Percentiles rank a stretch among this genome's conserved stretches.
These are phyloP conservation scores for Beauveria rudraprayagi DNA, from an alignment of 2,329 filamentous ascomycete genomes.

Conservation along the genomic window DNA sequence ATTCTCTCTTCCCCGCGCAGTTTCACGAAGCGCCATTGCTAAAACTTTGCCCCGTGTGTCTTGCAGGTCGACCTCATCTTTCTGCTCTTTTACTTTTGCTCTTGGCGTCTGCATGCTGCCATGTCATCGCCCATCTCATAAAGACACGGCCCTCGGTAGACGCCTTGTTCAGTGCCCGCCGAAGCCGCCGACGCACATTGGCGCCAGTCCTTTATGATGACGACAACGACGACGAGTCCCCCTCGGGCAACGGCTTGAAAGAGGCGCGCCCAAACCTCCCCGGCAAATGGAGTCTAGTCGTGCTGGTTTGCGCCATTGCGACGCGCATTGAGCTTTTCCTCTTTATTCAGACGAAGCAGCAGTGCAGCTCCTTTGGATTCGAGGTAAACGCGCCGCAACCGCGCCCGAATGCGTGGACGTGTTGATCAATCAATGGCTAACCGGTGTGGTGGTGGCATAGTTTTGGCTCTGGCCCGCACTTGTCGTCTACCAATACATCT, in stretches of 20 bases:
- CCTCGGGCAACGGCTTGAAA: neutral
- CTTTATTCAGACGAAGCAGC: slow-evolving; percentile 36
- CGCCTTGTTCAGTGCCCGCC: neutral
- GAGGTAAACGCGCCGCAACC: slow-evolving; percentile 28
- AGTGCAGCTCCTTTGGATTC: slow-evolving; percentile 42
- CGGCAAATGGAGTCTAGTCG: slow-evolving; percentile 36
- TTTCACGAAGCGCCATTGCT: neutral
- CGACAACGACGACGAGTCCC: neutral
- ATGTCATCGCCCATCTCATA: neutral
- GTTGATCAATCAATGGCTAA: too few relatives aligned
- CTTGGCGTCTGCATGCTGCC: neutral
- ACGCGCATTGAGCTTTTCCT: slow-evolving; percentile 41
- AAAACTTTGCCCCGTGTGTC: slow-evolving; percentile 11
- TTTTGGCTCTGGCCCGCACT: slow-evolving; percentile 2
- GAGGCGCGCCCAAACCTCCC: slow-evolving; percentile 33
- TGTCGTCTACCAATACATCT: slow-evolving; percentile 37
- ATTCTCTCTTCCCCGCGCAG: neutral
- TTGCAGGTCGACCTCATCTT: slow-evolving; percentile 38
- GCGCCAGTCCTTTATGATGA: neutral
- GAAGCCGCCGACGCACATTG: neutral
- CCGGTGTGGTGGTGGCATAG: neutral
- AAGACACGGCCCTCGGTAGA: neutral
- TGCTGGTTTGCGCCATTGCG: slow-evolving; percentile 36
- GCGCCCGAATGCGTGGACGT: neutral
- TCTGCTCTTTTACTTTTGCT: slow-evolving; percentile 21